Evolutionary conservation across 208 protist genomes (phyloP), one percentile per base, ranked within the genome.

Genomic region (Acanthamoeba sp.): DNA sequence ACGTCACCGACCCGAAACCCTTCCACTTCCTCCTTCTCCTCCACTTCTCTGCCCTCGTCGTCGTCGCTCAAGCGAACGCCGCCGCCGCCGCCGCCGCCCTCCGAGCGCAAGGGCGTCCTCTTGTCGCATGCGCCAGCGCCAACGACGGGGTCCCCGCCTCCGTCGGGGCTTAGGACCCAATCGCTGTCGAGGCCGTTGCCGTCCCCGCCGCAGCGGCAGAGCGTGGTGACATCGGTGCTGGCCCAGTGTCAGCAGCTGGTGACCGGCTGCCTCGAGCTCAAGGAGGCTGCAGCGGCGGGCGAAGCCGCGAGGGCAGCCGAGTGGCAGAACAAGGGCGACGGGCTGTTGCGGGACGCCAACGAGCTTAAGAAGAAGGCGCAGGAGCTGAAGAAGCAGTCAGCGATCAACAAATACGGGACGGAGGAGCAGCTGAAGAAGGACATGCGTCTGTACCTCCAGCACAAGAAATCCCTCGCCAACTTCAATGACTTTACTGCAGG

Each of bases 371-470:
- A 76, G 34, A 76, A 34, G 32, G 66, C 34, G 66, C n/a, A 29
- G 16, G 66, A 76, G 66, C 66, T 76, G 29, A 76, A 76, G 66
- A 76, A 76, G 34, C 66, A 76, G 66, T 76, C 66, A 10, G 36
- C 66, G 29, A 32, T 10, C 66, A 76, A 76, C 66, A 76, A 76
- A 32, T 76, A 76, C 34, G 66, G 66, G 10, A 76, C 66, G 32
- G 66, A 76, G 66, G 66, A 76, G 34, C 66, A 76, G 66, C 24
- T 76, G 14, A 34, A 40, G 34, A 76, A 76, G 66, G 66, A 76
- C 66, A 76, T 76, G 66, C 66, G 66, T 32, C 66, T 76, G 24
- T 76, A 76, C 34, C 66, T 76, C 29, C 66, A 76, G 66, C 66
- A 76, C 66, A 76, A 76, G 66, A 76, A 76, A 32, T 76, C 66